Evolutionary conservation across 208 protist genomes (phyloP).

Genomic region (Trypanosoma scelopori): DNA sequence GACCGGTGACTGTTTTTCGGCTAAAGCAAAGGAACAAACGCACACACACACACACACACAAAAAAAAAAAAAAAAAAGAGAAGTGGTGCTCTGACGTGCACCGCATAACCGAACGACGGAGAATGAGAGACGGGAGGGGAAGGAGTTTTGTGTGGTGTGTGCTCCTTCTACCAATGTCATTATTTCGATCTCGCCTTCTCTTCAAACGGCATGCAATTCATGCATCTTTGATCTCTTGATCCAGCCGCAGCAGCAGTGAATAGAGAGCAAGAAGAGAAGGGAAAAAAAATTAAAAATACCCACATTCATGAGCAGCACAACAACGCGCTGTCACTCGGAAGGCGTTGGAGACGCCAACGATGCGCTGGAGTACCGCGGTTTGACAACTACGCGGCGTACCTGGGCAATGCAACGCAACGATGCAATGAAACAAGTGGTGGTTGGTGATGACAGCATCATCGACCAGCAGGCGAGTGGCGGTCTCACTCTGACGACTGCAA

Average conservation of each 20-base stretch:
- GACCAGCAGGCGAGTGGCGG: neutral
- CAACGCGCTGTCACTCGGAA: neutral
- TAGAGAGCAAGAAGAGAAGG: neutral
- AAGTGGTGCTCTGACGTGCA: too few relatives aligned
- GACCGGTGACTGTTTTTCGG: too few relatives aligned
- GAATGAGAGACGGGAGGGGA: neutral
- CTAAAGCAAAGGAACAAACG: too few relatives aligned
- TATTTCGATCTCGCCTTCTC: too few relatives aligned
- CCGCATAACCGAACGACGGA: too few relatives aligned
- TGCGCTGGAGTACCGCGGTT: conserved; percentile 11
- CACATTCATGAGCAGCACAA: neutral
- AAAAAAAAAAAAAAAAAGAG: too few relatives aligned
- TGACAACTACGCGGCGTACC: conserved; percentile 20
- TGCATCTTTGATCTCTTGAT: too few relatives aligned
- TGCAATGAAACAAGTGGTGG: neutral
- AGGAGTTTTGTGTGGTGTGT: conserved; percentile 1
- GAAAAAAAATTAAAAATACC: neutral
- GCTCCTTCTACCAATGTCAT: too few relatives aligned
- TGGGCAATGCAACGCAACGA: conserved; percentile 1
- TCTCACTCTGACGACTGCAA: neutral
- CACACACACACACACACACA: too few relatives aligned
- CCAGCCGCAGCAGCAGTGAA: neutral
- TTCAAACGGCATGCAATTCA: too few relatives aligned
- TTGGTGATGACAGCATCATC: neutral
- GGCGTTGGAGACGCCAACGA: conserved; percentile 9